Conservation (phyloP, 495 filamentous ascomycete genomes). For the Penicillium diatomitis region DNA sequence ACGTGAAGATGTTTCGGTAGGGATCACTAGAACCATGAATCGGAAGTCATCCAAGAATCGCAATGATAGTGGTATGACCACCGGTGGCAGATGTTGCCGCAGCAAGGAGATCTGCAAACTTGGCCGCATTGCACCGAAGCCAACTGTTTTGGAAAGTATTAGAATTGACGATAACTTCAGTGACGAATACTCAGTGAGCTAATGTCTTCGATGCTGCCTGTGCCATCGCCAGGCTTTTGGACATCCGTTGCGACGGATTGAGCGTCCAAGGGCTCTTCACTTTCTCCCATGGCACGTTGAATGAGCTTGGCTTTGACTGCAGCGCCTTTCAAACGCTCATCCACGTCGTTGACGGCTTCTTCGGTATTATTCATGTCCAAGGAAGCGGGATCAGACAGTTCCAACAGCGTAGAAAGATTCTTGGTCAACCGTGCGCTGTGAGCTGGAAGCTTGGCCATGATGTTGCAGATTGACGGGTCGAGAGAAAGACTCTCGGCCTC, state of each 20-base stretch:
- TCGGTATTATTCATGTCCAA: conserved; percentile 71
- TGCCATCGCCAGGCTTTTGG: conserved; percentile 27
- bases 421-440: conserved; percentile 57
- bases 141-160: not conserved
- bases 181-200: conserved; percentile 38
- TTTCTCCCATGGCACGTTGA: conserved; percentile 60
- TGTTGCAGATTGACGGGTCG: conserved; percentile 23
- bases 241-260: conserved; percentile 19
- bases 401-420: conserved; percentile 63
- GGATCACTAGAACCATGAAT: too few relatives aligned
- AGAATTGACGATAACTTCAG: conserved; percentile 16
- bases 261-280: conserved; percentile 21
- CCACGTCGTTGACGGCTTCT: conserved; percentile 75
- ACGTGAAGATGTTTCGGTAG: too few relatives aligned
- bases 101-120: too few relatives aligned
- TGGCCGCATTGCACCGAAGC: too few relatives aligned
- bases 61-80: not conserved
- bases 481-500: conserved; percentile 12
- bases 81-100: too few relatives aligned
- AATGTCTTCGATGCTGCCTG: conserved; percentile 49
- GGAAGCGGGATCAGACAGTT: conserved; percentile 70
- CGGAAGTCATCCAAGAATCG: too few relatives aligned
- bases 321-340: conserved; percentile 73
- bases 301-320: conserved; percentile 74
- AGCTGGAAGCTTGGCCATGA: conserved; percentile 40